phyloP scores from a whole-genome alignment of 768 basidiomycete species.

The Amanita pallidorosea region DNA sequence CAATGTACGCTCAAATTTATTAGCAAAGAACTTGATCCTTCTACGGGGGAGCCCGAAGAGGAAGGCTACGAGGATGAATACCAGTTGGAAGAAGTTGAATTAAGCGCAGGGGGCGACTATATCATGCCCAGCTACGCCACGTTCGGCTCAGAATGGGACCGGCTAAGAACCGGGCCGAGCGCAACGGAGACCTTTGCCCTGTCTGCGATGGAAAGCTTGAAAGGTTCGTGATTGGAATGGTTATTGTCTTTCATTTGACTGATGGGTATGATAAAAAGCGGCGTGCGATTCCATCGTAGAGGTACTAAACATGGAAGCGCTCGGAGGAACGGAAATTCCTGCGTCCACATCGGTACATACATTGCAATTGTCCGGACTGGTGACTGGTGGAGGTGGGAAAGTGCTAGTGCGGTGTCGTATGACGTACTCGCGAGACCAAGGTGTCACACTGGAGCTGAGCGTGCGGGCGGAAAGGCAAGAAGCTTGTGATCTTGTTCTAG shows the following conservation, averaged over 20 bases:
- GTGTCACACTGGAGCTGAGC: conserved; percentile 85
- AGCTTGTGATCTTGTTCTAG: conserved; percentile 78
- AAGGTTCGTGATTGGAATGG: conserved; percentile 46
- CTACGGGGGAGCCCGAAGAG: conserved; percentile 90
- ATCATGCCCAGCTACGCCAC: conserved; percentile 91
- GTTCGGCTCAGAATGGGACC: conserved; percentile 94
- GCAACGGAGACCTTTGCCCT: conserved; percentile 92
- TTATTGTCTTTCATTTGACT: conserved; percentile 8
- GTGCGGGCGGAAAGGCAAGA: conserved; percentile 89
- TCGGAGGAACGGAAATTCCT: conserved; percentile 84
- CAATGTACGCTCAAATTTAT: conserved; percentile 87
- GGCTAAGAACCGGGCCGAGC: conserved; percentile 63
- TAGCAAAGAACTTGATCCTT: conserved; percentile 95
- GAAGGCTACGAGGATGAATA: conserved; percentile 99
- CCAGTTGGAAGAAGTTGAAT: conserved; percentile 90
- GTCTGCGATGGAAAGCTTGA: conserved; percentile 85
- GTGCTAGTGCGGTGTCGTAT: conserved; percentile 90
- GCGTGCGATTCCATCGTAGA: conserved; percentile 95
- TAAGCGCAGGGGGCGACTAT: conserved; percentile 88
- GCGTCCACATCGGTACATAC: conserved; percentile 84
- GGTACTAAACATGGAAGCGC: conserved; percentile 92
- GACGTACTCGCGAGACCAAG: conserved; percentile 84
- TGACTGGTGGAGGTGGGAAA: conserved; percentile 91
- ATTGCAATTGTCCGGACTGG: conserved; percentile 84
- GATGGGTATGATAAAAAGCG: conserved; percentile 35